Base-by-base conservation (phyloP, 2,329 filamentous ascomycete genomes). In the Diaporthe helianthi region DNA sequence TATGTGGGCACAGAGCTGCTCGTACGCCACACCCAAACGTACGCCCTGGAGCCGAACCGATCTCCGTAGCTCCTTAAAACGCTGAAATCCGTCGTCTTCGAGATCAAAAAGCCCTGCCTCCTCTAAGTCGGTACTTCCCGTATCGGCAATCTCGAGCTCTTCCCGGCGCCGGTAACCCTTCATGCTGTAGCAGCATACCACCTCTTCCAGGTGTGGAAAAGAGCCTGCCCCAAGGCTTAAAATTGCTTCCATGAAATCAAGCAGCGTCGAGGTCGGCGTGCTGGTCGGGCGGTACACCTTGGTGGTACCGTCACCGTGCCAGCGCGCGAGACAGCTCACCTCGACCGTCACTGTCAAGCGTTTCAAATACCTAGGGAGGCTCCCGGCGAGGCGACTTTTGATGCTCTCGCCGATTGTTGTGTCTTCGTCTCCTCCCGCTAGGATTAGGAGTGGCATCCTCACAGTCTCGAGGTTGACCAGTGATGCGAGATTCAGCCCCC, bases 251-350 rank as follows among this genome's bases (percentile, higher is more conserved):
- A 53, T 8, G 19, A 15, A 33, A 2, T 4, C 51, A 3, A 53
- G 19, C 2, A 53, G 1, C 0, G 51, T n/a, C 2, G 9, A 19
- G 7, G 2, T 12, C 7, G 3, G 0, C 10, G 29, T 31, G 17
- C 51, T 8, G 19, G 29, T 33, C 12, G 29, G 9, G 17, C 24
- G 12, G 7, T 2, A 6, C 26, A 12, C 29, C 7, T 10, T 8
- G 15, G 24, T 29, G 13, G 17, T 12, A 1, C 29, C 9, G 8
- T 31, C 49, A 9, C 6, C 17, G 2, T 19, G 12, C 24, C 3
- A 19, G 26, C 12, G 3, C 8, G 4, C 1, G 29, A 9, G 26
- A 10, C 49, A 31, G 9, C 9, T 4, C 4, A 33, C 17, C 10
- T 53, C 29, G 29, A 53, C 29, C 1, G 3, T 33, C 4, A 53